Percentiles rank a stretch among this genome's conserved stretches.
Conservation (phyloP, 768 basidiomycete species). For the Naganishia randhawae region DNA sequence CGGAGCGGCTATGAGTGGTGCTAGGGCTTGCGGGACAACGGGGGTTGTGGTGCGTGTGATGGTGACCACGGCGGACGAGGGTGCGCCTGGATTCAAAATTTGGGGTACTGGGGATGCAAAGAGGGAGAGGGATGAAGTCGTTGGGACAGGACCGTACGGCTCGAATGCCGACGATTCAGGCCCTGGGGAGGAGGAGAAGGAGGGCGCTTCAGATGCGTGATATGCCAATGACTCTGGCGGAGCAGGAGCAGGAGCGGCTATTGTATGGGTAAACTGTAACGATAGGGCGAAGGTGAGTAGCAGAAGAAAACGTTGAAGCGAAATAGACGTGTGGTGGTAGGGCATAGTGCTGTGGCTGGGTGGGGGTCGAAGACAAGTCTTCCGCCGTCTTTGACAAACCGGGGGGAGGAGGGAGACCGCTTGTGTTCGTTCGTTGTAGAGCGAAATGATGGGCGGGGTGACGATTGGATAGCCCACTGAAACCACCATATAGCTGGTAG, state of each 20-base stretch:
- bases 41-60: not conserved
- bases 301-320: not conserved
- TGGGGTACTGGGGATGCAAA: not conserved
- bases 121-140: not conserved
- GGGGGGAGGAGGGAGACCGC: not conserved
- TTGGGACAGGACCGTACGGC: not conserved
- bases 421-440: too few species aligned
- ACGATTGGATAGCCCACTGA: too few species aligned
- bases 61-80: not conserved
- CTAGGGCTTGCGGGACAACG: not conserved
- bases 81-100: not conserved
- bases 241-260: not conserved
- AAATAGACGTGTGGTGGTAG: too few species aligned
- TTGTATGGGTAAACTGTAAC: not conserved
- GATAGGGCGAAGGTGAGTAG: not conserved
- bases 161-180: not conserved
- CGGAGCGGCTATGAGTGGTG: not conserved
- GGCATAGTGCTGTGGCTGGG: not conserved
- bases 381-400: not conserved
- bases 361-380: not conserved
- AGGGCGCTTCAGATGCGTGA: too few species aligned
- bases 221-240: not conserved
- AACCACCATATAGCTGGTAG: too few species aligned
- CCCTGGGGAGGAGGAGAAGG: too few species aligned
- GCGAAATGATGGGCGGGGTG: too few species aligned